These are phyloP conservation scores for Aspergillus brasiliensis DNA, from an alignment of 2,329 filamentous ascomycete species.

Conservation along the genomic window DNA sequence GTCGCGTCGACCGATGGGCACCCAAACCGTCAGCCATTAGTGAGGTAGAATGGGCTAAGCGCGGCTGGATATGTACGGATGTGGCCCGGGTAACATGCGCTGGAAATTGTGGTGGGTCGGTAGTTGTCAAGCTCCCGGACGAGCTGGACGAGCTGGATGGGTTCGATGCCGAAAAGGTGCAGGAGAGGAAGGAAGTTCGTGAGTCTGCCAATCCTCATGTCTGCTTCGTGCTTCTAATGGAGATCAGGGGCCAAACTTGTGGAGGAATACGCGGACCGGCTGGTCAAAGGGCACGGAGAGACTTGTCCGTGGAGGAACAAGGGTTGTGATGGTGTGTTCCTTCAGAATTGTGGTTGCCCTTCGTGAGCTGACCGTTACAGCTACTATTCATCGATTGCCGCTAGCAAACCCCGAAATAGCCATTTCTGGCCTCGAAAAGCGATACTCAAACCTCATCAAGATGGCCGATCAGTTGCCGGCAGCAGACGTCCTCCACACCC, in stretches of 20 bases:
- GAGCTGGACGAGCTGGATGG: constrained; percentile 61
- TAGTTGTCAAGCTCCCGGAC: constrained; percentile 75
- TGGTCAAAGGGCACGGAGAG: constrained; percentile 74
- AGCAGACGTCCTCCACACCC: constrained; percentile 32
- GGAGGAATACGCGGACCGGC: constrained; percentile 71
- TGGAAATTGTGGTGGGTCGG: constrained; percentile 77
- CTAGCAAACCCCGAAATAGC: constrained; percentile 64
- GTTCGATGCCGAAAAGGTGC: constrained; percentile 44
- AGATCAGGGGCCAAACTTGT: constrained; percentile 65
- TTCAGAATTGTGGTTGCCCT: constrained; percentile 20
- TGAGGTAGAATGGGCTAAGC: constrained; percentile 92
- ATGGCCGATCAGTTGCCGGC: constrained; percentile 43
- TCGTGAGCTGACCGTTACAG: constrained; percentile 35
- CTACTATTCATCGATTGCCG: constrained; percentile 66
- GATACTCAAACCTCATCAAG: constrained; percentile 61
- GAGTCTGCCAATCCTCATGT: constrained; percentile 22
- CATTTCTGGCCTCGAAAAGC: constrained; percentile 59
- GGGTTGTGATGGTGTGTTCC: constrained; percentile 74
- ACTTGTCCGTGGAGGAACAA: constrained; percentile 83
- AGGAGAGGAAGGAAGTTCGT: constrained; percentile 48
- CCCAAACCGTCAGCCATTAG: constrained; percentile 83
- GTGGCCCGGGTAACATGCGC: constrained; percentile 81
- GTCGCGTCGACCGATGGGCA: constrained; percentile 90
- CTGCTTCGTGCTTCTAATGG: neutral
- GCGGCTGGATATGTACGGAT: constrained; percentile 84